Base-by-base conservation (phyloP, 208 protist genomes). In the Hexamita inflata region DNA sequence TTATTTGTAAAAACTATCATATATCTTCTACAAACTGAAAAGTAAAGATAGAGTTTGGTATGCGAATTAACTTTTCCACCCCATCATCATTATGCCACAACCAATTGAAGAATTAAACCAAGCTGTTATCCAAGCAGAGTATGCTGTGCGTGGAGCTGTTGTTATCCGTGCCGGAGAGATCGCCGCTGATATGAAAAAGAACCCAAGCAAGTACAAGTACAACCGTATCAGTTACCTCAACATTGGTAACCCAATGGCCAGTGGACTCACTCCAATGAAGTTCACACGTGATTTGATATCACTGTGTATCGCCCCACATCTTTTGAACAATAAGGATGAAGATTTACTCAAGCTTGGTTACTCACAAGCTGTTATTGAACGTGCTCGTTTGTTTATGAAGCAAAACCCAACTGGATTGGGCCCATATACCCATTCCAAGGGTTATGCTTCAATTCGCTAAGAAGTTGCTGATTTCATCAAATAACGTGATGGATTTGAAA, bases 241-340 rank as follows among this genome's bases (percentile, higher is more conserved):
- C 86, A 98, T 99, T 82, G 96, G 94, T 76, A 98, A 98, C 83
- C 95, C 94, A 49, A 93, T 97, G 82, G 65, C 81, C 85, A 81
- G 98, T 26, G 76, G 88, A 30, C 94, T 98, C 84, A 83, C 89
- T 81, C 93, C 93, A 28, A 77, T 98, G 11, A 94, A 94, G 15
- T 98, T 96, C 82, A 85, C 85, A 78, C 87, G 95, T 24, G 87
- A 89, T 60, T 81, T 90, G 29, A 26, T 88, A 19, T 57, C 89
- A 13, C 68, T 91, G 30, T 35, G 84, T 7, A 76, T 84, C 32
- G 81, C 78, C 62, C 88, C 89, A 38, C 73, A 77, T n/a, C 70
- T 92, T 0, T 29, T 90, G 0, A 61, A 81, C 35, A 59, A 81
- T 15, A 30, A 61, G 2, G 53, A 82, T 58, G 59, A 92, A 28